Conservation (phyloP, 1,284 basidiomycete species). For the Ceratobasidium sp. region DNA sequence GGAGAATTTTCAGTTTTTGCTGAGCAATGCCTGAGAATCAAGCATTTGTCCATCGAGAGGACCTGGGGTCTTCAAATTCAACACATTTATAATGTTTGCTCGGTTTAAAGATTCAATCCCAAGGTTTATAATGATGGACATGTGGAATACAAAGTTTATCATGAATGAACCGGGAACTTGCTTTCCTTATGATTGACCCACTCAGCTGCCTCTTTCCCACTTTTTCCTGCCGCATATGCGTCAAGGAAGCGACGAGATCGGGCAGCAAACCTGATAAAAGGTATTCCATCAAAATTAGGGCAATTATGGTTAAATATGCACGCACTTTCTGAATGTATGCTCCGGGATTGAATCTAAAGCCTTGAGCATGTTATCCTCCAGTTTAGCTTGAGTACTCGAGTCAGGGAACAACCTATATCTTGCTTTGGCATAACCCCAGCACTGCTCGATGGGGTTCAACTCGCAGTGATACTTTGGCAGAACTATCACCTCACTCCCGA, state of each 20-base stretch:
- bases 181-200: too few relatives aligned
- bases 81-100: too few relatives aligned
- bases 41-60: too few relatives aligned
- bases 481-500: neutral
- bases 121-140: too few relatives aligned
- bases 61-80: too few relatives aligned
- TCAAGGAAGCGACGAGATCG: constrained; percentile 39
- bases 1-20: too few relatives aligned
- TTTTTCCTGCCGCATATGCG: constrained; percentile 34
- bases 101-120: too few relatives aligned
- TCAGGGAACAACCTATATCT: neutral
- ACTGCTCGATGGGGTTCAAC: constrained; percentile 37
- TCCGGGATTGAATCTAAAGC: constrained; percentile 24
- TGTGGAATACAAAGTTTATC: too few relatives aligned
- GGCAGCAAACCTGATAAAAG: constrained; percentile 38
- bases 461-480: constrained; percentile 11
- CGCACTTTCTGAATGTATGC: constrained; percentile 32
- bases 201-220: constrained; percentile 31
- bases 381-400: constrained; percentile 4
- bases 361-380: constrained; percentile 26
- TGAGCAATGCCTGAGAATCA: too few relatives aligned
- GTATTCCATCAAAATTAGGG: too few relatives aligned
- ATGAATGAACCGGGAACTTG: too few relatives aligned
- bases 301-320: neutral
- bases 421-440: constrained; percentile 27